phyloP scores from a whole-genome alignment of 73 alveolate genomes.

The Paramecium tetraurelia region DNA sequence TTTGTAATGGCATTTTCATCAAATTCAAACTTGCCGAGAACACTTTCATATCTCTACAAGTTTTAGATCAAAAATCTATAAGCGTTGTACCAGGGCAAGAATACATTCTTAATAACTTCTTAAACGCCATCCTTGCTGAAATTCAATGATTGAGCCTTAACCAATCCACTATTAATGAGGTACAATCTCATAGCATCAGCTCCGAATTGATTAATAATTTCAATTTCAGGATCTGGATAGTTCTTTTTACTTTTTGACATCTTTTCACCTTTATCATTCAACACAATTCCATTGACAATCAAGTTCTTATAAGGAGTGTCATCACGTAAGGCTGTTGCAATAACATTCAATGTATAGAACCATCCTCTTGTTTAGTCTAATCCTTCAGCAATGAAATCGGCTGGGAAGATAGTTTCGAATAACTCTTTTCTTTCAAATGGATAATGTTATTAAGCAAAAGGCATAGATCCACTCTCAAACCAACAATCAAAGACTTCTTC shows the following conservation, averaged over 20 bases:
- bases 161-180: conserved; percentile 93
- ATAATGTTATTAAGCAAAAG: conserved; percentile 96
- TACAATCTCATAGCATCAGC: conserved; percentile 97
- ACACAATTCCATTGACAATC: conserved; percentile 97
- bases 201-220: conserved; percentile 78
- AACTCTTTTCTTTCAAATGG: conserved; percentile 93
- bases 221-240: conserved; percentile 95
- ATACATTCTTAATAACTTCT: conserved; percentile 90
- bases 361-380: conserved; percentile 99
- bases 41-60: conserved; percentile 88
- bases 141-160: conserved; percentile 92
- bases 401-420: conserved; percentile 96
- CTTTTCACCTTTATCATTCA: conserved; percentile 96
- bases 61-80: conserved; percentile 96
- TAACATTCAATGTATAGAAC: conserved; percentile 98
- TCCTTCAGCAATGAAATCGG: conserved; percentile 99
- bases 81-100: conserved; percentile 98
- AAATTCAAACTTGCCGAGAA: conserved; percentile 76
- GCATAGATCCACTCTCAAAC: conserved; percentile 99
- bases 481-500: conserved; percentile 99
- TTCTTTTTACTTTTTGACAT: conserved; percentile 97
- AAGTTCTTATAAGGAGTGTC: conserved; percentile 97
- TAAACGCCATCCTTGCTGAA: conserved; percentile 91
- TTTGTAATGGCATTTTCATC: conserved; percentile 67
- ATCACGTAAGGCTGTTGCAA: conserved; percentile 92